phyloP scores from a whole-genome alignment of 805 yeast species.

The Teunomyces atbi region DNA sequence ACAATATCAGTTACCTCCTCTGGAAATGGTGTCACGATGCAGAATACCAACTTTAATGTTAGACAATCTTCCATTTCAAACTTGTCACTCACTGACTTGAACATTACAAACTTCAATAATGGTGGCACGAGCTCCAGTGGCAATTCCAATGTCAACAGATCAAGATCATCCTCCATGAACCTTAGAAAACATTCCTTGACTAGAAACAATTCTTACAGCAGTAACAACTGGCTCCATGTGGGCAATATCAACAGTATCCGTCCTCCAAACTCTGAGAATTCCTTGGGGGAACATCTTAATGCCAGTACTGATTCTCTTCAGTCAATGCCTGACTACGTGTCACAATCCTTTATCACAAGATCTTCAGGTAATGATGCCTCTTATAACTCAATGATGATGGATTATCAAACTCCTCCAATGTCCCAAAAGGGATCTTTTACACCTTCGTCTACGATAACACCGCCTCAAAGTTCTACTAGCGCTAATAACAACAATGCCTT shows the following conservation, averaged over 20 bases:
- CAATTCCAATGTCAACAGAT: conserved; percentile 21
- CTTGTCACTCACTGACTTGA: conserved; percentile 39
- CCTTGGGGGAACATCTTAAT: conserved; percentile 18
- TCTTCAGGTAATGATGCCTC: conserved; percentile 20
- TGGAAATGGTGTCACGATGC: conserved; percentile 10
- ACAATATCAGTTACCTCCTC: conserved; percentile 19
- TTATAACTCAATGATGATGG: conserved; percentile 39
- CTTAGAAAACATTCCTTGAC: conserved; percentile 45
- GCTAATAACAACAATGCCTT: conserved; percentile 8
- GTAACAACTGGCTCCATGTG: conserved; percentile 42
- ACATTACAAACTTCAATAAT: conserved; percentile 30
- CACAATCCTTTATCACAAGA: conserved; percentile 37
- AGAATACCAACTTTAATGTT: conserved; percentile 13
- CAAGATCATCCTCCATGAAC: conserved; percentile 36
- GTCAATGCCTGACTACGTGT: conserved; percentile 44
- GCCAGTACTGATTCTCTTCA: conserved; percentile 41
- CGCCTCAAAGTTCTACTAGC: conserved; percentile 9
- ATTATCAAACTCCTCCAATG: conserved; percentile 40
- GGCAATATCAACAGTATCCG: conserved; percentile 39
- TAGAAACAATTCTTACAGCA: conserved; percentile 37
- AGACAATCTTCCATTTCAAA: conserved; percentile 41
- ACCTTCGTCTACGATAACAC: conserved; percentile 8
- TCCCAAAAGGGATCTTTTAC: conserved; percentile 33
- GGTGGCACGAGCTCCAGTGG: conserved; percentile 10
- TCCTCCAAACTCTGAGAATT: conserved; percentile 12